These are phyloP conservation scores for Aspergillus eucalypticola DNA, from an alignment of 2,329 filamentous ascomycete species.

Conservation along the genomic window DNA sequence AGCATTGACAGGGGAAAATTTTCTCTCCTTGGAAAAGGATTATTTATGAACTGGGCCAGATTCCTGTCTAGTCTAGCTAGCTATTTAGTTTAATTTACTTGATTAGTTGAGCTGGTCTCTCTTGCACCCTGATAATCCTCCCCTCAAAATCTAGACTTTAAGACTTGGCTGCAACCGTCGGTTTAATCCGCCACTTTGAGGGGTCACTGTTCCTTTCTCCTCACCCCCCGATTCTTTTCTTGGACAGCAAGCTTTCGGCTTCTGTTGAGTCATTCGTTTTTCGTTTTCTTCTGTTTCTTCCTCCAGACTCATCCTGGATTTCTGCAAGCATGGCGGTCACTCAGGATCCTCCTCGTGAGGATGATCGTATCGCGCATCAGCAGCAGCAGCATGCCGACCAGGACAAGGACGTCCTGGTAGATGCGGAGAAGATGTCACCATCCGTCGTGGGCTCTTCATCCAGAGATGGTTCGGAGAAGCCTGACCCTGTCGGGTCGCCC, in stretches of 20 bases:
- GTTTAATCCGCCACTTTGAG: slow-evolving; percentile 6
- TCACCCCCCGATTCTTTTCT: too few relatives aligned
- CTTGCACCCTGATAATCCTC: not conserved
- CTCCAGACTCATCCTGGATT: not conserved
- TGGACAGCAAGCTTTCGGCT: too few relatives aligned
- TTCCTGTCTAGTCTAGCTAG: too few relatives aligned
- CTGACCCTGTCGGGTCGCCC: slow-evolving; percentile 5
- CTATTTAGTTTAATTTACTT: too few relatives aligned
- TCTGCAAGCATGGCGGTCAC: not conserved
- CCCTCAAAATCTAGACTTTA: not conserved
- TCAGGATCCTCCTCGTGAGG: not conserved
- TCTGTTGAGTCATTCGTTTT: not conserved
- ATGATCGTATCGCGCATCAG: not conserved
- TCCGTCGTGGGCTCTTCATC: slow-evolving; percentile 7
- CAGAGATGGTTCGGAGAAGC: slow-evolving; percentile 2
- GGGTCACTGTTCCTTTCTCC: not conserved
- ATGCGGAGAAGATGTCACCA: slow-evolving; percentile 9
- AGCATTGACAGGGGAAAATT: not conserved
- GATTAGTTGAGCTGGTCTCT: too few relatives aligned
- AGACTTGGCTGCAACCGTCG: slow-evolving; percentile 5
- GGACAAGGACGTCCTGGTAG: not conserved
- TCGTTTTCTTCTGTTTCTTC: not conserved
- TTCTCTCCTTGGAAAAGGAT: too few relatives aligned
- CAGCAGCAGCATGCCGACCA: not conserved
- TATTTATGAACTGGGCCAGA: too few relatives aligned